Percentiles rank a stretch among this genome's conserved stretches.
Evolutionary conservation across 1,284 basidiomycete genomes (phyloP).

Genomic region (Pisolithus thermaeus): DNA sequence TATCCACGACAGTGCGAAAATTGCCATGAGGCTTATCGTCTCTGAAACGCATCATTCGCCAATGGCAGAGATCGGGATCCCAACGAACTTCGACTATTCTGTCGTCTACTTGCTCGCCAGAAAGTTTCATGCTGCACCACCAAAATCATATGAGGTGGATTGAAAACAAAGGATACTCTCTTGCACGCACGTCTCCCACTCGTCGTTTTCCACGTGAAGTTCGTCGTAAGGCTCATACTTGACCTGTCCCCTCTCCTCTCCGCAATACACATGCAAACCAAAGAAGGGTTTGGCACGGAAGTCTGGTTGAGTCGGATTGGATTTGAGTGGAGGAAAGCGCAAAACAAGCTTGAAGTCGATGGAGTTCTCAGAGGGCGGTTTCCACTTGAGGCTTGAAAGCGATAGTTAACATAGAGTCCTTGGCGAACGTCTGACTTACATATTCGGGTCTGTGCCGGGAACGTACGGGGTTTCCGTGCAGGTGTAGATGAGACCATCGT

Average conservation of each 20-base stretch:
- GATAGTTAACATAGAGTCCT: background rate
- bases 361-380: conserved; percentile 96
- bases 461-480: conserved; percentile 82
- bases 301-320: conserved; percentile 62
- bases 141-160: conserved; percentile 8
- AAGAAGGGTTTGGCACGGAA: conserved; percentile 85
- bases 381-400: conserved; percentile 88
- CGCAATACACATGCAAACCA: conserved; percentile 74
- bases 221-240: conserved; percentile 85
- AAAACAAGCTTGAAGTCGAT: conserved; percentile 96
- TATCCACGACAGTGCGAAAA: conserved; percentile 75
- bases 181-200: conserved; percentile 84
- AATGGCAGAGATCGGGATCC: conserved; percentile 62
- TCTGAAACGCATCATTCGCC: conserved; percentile 88
- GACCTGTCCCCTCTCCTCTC: conserved; percentile 51
- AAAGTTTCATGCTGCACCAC: conserved; percentile 70
- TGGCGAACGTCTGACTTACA: conserved; percentile 51
- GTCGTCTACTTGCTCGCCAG: conserved; percentile 87
- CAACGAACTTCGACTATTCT: conserved; percentile 92
- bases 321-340: conserved; percentile 73
- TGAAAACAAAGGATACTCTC: background rate
- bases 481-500: conserved; percentile 97
- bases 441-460: conserved; percentile 87
- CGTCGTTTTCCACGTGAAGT: conserved; percentile 81
- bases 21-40: conserved; percentile 92